phyloP scores from a whole-genome alignment of 164 flowering plant species.

The Chimonanthus praecox region DNA sequence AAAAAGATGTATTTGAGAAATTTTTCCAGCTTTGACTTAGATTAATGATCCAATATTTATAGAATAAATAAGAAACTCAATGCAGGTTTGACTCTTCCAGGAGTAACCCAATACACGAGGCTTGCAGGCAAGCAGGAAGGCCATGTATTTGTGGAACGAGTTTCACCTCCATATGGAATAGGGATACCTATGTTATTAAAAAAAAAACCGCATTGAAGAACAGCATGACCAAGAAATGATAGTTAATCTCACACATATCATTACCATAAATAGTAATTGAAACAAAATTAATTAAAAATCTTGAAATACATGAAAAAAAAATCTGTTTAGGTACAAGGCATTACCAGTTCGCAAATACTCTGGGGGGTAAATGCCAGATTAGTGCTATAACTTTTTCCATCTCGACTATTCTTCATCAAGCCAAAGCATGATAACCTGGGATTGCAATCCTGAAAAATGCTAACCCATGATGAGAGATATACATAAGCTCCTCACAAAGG shows the following conservation, averaged over 20 bases:
- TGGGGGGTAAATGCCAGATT: constrained; percentile 92
- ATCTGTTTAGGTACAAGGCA: not conserved
- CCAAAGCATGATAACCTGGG: constrained; percentile 91
- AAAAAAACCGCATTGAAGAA: not conserved
- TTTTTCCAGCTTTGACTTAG: too few species aligned
- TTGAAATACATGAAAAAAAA: constrained; percentile 1
- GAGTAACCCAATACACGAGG: too few species aligned
- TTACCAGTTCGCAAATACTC: constrained; percentile 83
- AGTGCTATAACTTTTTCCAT: constrained; percentile 90
- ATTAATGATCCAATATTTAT: too few species aligned
- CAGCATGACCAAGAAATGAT: not conserved
- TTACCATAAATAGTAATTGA: not conserved
- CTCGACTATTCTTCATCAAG: constrained; percentile 88
- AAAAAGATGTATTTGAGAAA: too few species aligned
- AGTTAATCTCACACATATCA: too few species aligned
- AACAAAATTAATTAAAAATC: not conserved
- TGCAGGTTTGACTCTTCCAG: too few species aligned
- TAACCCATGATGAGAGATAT: constrained; percentile 14
- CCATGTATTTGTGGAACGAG: too few species aligned
- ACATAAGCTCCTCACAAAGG: not conserved
- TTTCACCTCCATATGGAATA: too few species aligned
- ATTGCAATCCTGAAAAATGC: constrained; percentile 54
- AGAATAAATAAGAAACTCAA: too few species aligned
- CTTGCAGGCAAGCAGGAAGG: too few species aligned
- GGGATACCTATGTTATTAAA: too few species aligned